Conservation (phyloP, 2,329 filamentous ascomycete genomes). For the Colletotrichum sp. region DNA sequence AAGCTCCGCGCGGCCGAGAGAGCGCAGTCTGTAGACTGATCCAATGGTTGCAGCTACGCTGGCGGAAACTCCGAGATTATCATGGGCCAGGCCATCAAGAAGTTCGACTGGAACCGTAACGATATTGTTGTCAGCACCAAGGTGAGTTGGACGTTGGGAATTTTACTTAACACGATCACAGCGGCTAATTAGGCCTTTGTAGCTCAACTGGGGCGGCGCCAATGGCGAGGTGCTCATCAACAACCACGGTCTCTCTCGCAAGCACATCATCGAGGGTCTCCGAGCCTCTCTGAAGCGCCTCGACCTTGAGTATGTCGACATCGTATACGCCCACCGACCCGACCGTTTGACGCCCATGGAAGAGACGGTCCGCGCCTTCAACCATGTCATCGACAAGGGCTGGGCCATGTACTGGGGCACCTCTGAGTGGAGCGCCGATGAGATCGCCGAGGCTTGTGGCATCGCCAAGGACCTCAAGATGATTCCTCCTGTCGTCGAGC, state of each 20-base stretch:
- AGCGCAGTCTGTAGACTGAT: slow-evolving; percentile 26
- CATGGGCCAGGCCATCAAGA: slow-evolving; percentile 67
- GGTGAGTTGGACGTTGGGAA: slow-evolving; percentile 29
- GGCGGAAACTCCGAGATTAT: slow-evolving; percentile 68
- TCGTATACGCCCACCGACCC: slow-evolving; percentile 73
- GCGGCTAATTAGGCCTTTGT: not conserved
- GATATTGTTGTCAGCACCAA: slow-evolving; percentile 65
- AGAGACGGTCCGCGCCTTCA: slow-evolving; percentile 74
- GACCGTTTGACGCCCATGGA: slow-evolving; percentile 74
- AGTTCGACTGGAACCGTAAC: slow-evolving; percentile 65
- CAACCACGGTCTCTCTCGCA: slow-evolving; percentile 64
- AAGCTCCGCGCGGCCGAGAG: not conserved
- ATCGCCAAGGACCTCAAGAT: slow-evolving; percentile 65
- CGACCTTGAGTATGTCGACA: slow-evolving; percentile 66
- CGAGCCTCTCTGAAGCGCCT: slow-evolving; percentile 62
- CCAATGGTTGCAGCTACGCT: slow-evolving; percentile 45
- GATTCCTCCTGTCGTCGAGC: slow-evolving; percentile 69
- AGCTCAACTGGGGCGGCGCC: slow-evolving; percentile 68
- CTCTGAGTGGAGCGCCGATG: slow-evolving; percentile 72
- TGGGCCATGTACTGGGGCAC: slow-evolving; percentile 78
- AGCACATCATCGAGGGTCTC: slow-evolving; percentile 67
- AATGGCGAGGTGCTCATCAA: slow-evolving; percentile 67
- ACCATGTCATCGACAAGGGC: slow-evolving; percentile 71
- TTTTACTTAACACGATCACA: not conserved
- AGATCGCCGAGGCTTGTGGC: slow-evolving; percentile 68